Percentiles rank a stretch among this genome's conserved stretches.
phyloP scores from a whole-genome alignment of 2,329 filamentous ascomycete species.

The Chaetothyriales sp. region DNA sequence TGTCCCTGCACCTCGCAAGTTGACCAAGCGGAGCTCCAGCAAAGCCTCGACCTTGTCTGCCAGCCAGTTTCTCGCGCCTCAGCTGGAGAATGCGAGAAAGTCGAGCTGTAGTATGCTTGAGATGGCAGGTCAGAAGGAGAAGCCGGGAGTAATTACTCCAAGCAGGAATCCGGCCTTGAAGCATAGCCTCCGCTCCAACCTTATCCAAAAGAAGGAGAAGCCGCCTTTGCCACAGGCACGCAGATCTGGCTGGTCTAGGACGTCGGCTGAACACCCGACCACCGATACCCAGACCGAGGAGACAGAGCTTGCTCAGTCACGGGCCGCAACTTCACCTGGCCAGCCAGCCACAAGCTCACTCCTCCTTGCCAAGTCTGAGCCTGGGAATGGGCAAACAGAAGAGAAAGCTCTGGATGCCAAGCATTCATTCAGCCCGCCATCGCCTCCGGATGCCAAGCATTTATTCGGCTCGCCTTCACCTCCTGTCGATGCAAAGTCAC shows the following conservation, averaged over 20 bases:
- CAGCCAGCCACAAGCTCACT: conserved; percentile 4
- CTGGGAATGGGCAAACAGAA: not conserved
- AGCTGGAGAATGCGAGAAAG: conserved; percentile 48
- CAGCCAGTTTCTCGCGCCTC: conserved; percentile 17
- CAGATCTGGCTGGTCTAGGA: conserved; percentile 15
- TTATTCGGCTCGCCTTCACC: not conserved
- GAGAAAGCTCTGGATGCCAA: not conserved
- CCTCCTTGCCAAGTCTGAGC: not conserved
- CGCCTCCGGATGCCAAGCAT: not conserved
- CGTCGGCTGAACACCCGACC: conserved; percentile 4
- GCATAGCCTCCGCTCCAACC: conserved; percentile 12
- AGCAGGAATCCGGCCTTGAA: conserved; percentile 36
- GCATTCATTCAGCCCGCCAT: not conserved
- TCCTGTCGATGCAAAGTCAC: not conserved
- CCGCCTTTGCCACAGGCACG: conserved; percentile 18
- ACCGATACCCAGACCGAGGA: conserved; percentile 8
- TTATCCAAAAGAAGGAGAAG: conserved; percentile 16
- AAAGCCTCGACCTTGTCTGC: conserved; percentile 17
- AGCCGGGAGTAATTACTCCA: conserved; percentile 67
- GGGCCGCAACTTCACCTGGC: not conserved
- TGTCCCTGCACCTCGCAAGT: conserved; percentile 29
- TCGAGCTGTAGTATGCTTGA: conserved; percentile 64
- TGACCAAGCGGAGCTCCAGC: conserved; percentile 20
- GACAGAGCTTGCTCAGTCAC: not conserved
- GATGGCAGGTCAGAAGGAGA: conserved; percentile 65